A percentile compares a stretch with the other conserved stretches of the same genome.
These are phyloP conservation scores for Biscogniauxia sp. DNA, from an alignment of 2,329 filamentous ascomycete species.

Conservation along the genomic window DNA sequence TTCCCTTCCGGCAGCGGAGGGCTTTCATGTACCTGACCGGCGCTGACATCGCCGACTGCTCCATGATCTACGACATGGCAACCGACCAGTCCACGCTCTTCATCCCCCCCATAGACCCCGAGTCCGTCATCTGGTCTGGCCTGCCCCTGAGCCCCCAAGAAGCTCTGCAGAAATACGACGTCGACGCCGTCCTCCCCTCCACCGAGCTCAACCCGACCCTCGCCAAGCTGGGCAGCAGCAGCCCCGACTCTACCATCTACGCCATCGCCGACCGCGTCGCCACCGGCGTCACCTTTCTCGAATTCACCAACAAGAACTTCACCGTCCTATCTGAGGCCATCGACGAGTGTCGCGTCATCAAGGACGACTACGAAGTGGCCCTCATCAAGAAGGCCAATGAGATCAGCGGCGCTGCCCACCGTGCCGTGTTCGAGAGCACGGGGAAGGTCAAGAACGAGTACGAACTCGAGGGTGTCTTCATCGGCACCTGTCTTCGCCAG, in stretches of 20 bases:
- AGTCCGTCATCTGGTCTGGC: constrained; percentile 90
- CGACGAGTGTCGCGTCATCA: constrained; percentile 66
- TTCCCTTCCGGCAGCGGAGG: constrained; percentile 84
- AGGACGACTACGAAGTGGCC: constrained; percentile 72
- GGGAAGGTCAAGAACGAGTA: constrained; percentile 70
- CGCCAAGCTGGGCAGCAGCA: constrained; percentile 46
- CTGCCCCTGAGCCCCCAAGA: constrained; percentile 76
- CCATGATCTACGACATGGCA: constrained; percentile 76
- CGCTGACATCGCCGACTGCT: constrained; percentile 73
- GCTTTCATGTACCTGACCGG: constrained; percentile 96
- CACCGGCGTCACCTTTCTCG: constrained; percentile 67
- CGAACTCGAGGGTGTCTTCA: constrained; percentile 78
- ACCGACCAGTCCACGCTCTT: constrained; percentile 76
- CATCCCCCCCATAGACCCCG: constrained; percentile 85
- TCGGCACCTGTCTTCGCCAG: constrained; percentile 71
- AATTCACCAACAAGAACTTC: constrained; percentile 64
- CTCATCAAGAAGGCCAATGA: constrained; percentile 70
- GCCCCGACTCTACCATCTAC: constrained; percentile 56
- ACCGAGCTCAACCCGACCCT: constrained; percentile 75
- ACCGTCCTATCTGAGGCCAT: constrained; percentile 59
- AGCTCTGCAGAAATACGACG: constrained; percentile 73
- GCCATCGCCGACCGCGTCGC: constrained; percentile 78
- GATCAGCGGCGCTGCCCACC: constrained; percentile 67
- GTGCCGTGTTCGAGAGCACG: constrained; percentile 59
- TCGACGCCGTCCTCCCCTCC: constrained; percentile 73